Evolutionary conservation across 495 filamentous ascomycete genomes (phyloP), one percentile per base, ranked within the genome.

Genomic region (Symbiotaphrina buchneri): DNA sequence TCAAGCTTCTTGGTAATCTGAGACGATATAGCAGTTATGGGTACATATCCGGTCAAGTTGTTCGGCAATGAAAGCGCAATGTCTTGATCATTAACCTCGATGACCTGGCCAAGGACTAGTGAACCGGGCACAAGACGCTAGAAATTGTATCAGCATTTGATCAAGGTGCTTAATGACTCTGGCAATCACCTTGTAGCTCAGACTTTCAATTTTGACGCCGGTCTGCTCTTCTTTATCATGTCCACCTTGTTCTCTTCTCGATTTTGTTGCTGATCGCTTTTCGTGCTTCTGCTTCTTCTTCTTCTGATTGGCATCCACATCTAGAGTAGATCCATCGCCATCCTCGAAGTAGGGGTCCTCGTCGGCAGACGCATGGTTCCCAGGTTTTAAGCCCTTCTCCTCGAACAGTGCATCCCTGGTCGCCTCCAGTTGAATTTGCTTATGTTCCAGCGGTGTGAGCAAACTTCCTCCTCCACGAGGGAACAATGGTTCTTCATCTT

Each of bases 341-440:
- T 67, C 55, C 41, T 68, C 44, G 39, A 56, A 36, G 27, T 61
- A 58, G 43, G 54, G 47, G 32, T 58, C 52, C 20, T 55, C 49
- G 25, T 47, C 51, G 10, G 50, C 49, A 13, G 46, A 56, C 25
- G 39, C 30, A 33, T 54, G 61, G 53, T 48, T 61, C 42, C 57
- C n/a, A n/a, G n/a, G n/a, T n/a, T n/a, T n/a, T n/a, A n/a, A 53
- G 10, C 65, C 63, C 34, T 70, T 64, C 41, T 90, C 70, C 54
- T 95, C 87, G 45, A 94, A 94, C 6, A 95, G 59, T 16, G 85
- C 84, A 61, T 97, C 87, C 43, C 72, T 68, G 39, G 70, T 83
- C 18, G 87, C 87, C 51, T 95, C 74, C 37, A 87, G 78, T 42
- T 87, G 76, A 41, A 97, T 93, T 51, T 95, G 79, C 55, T 92